Conservation (phyloP, 2,329 filamentous ascomycete species). For the Penicillium psychrosexuale region DNA sequence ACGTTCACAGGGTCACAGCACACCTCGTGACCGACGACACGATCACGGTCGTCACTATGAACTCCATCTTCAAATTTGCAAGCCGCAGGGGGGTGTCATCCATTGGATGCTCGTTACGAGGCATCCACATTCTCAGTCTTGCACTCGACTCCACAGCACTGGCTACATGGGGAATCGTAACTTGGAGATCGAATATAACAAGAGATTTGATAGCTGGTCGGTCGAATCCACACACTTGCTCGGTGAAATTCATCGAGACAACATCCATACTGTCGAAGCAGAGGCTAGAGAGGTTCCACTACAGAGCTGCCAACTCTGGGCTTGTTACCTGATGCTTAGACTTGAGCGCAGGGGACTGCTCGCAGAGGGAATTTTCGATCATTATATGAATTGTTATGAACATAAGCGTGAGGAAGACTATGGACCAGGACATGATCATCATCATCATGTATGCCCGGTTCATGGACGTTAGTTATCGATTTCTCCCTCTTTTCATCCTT, state of each 20-base stretch:
- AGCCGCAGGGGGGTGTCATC: neutral
- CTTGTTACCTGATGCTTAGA: conserved; percentile 1
- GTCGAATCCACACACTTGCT: neutral
- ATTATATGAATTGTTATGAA: neutral
- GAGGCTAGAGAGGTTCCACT: neutral
- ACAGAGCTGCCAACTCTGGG: neutral
- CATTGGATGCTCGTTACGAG: conserved; percentile 1
- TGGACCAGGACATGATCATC: neutral
- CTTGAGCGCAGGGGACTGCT: neutral
- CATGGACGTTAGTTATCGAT: neutral
- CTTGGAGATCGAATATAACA: neutral
- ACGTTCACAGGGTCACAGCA: neutral
- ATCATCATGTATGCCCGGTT: neutral
- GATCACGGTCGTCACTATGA: neutral
- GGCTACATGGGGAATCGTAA: neutral
- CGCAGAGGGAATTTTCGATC: neutral
- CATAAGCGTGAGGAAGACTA: neutral
- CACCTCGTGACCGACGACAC: neutral
- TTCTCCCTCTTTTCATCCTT: neutral
- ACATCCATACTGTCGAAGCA: neutral
- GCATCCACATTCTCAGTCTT: neutral
- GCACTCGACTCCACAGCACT: neutral
- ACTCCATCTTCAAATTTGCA: neutral
- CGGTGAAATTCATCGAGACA: neutral
- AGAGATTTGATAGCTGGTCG: neutral